Conservation (phyloP, 1,284 basidiomycete genomes). For the Sparassis latifolia region DNA sequence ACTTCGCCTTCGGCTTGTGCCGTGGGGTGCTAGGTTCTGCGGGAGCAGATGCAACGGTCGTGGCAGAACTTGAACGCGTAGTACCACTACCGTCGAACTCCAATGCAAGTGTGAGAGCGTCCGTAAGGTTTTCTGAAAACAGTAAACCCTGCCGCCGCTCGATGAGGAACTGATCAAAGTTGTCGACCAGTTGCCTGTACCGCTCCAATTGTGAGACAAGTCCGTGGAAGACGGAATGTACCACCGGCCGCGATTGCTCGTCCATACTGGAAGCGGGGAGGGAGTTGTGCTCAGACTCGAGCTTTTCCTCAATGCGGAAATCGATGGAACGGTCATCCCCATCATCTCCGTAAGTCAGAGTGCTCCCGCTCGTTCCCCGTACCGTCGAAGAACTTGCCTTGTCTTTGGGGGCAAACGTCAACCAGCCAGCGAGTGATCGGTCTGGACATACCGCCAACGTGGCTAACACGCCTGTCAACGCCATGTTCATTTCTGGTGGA, state of each 20-base stretch:
- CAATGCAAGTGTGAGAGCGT: conserved; percentile 74
- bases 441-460: conserved; percentile 79
- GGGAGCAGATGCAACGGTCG: conserved; percentile 18
- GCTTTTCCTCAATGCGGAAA: conserved; percentile 58
- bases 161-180: conserved; percentile 80
- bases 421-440: conserved; percentile 84
- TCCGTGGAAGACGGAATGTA: conserved; percentile 74
- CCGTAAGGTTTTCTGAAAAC: conserved; percentile 89
- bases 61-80: conserved; percentile 12
- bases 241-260: conserved; percentile 65
- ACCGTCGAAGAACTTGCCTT: conserved; percentile 15
- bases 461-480: conserved; percentile 77
- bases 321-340: conserved; percentile 77
- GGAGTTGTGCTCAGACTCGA: conserved; percentile 49
- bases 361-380: conserved; percentile 1
- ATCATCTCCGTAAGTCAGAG: conserved; percentile 33
- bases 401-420: conserved; percentile 58
- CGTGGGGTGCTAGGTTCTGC: conserved; percentile 21
- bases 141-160: conserved; percentile 87
- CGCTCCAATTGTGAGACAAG: conserved; percentile 75
- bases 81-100: conserved; percentile 37
- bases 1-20: conserved; percentile 48
- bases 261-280: conserved; percentile 64
- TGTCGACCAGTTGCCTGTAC: conserved; percentile 66
- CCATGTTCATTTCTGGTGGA: conserved; percentile 82